These are phyloP conservation scores for Xylaria sp. DNA, from an alignment of 2,329 filamentous ascomycete species.

Conservation along the genomic window DNA sequence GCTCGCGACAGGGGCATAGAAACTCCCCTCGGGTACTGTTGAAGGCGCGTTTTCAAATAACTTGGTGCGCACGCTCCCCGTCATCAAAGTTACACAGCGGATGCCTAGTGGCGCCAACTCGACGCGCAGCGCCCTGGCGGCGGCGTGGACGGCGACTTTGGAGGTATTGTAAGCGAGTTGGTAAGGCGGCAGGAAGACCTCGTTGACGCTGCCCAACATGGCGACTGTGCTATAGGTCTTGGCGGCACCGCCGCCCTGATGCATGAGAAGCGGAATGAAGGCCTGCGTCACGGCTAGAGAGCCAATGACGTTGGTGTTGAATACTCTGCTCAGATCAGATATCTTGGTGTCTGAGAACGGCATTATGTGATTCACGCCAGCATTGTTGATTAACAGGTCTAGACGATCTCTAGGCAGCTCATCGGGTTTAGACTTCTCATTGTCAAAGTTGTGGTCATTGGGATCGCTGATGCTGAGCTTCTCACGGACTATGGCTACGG, in stretches of 20 bases:
- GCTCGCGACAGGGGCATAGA: constrained; percentile 36
- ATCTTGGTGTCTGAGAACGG: constrained; percentile 34
- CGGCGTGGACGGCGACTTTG: constrained; percentile 39
- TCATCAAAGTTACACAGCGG: constrained; percentile 39
- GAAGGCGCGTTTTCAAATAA: constrained; percentile 37
- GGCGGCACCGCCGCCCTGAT: neutral
- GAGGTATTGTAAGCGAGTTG: constrained; percentile 41
- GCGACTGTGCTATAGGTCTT: constrained; percentile 33
- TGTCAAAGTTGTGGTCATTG: neutral
- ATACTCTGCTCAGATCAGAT: constrained; percentile 28
- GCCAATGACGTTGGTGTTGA: constrained; percentile 41
- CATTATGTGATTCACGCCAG: constrained; percentile 33
- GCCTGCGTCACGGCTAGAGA: constrained; percentile 42
- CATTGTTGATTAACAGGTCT: constrained; percentile 40
- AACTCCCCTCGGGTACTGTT: constrained; percentile 37
- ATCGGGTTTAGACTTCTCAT: neutral
- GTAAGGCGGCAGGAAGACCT: constrained; percentile 40
- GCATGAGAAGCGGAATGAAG: constrained; percentile 41
- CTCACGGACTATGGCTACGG: constrained; percentile 16
- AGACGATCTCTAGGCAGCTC: constrained; percentile 20
- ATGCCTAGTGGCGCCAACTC: constrained; percentile 44
- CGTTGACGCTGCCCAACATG: constrained; percentile 40
- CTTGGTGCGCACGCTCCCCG: constrained; percentile 39
- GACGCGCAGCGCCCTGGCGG: constrained; percentile 36
- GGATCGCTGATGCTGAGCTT: neutral